Evolutionary conservation across 768 basidiomycete genomes (phyloP).

Genomic region (Cyclocybe cylindracea): DNA sequence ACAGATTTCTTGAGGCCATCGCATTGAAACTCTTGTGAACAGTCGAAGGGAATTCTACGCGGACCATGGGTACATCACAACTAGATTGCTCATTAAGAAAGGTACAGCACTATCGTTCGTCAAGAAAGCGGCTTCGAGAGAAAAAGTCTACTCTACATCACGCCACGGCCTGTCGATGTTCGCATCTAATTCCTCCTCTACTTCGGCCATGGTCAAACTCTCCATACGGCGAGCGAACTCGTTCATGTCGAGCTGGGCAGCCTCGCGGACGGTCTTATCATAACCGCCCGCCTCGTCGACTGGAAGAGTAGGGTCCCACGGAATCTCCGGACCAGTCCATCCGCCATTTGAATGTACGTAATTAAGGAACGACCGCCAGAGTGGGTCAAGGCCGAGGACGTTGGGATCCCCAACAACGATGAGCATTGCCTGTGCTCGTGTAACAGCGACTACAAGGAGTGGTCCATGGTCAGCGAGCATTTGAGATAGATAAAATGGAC

Average conservation of each 20-base stretch:
- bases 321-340: constrained; percentile 51
- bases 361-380: constrained; percentile 64
- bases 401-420: constrained; percentile 61
- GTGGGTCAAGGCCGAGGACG: constrained; percentile 60
- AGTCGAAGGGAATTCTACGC: too few relatives aligned
- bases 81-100: too few relatives aligned
- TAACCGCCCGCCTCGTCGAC: constrained; percentile 41
- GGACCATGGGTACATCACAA: too few relatives aligned
- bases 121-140: constrained; percentile 8
- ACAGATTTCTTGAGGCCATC: too few relatives aligned
- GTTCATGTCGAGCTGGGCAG: constrained; percentile 41
- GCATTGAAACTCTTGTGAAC: too few relatives aligned
- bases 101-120: background rate
- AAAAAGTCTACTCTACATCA: constrained; percentile 33
- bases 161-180: constrained; percentile 44
- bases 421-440: constrained; percentile 60
- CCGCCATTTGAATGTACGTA: constrained; percentile 55
- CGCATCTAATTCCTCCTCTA: constrained; percentile 31
- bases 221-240: constrained; percentile 40
- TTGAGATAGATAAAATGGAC: constrained; percentile 13
- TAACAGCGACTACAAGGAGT: constrained; percentile 50
- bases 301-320: constrained; percentile 48
- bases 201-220: constrained; percentile 23
- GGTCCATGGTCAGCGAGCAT: background rate
- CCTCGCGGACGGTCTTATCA: constrained; percentile 31